phyloP scores from a whole-genome alignment of 768 basidiomycete genomes.

The Trichaptum fuscoviolaceum region DNA sequence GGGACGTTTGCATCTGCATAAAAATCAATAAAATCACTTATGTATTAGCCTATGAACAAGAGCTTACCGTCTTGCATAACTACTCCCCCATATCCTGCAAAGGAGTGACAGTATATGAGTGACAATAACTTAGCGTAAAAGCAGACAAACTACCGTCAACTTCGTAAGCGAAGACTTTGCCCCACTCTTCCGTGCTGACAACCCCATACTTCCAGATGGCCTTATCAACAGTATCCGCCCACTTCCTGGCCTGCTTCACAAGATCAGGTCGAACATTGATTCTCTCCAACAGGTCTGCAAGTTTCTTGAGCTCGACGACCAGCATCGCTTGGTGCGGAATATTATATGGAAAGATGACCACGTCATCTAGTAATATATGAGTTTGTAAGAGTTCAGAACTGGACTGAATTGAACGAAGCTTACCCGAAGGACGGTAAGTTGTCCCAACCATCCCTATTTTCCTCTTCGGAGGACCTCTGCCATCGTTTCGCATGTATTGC shows the following conservation, averaged over 20 bases:
- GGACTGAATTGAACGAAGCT: neutral
- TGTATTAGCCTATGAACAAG: neutral
- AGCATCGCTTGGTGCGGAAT: constrained; percentile 5
- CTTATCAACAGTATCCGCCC: neutral
- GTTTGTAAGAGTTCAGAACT: neutral
- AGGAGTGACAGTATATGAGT: neutral
- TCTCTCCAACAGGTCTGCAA: neutral
- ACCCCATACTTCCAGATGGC: constrained; percentile 2
- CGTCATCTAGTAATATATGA: neutral
- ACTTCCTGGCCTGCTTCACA: neutral
- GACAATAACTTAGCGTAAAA: neutral
- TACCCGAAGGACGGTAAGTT: constrained; percentile 4
- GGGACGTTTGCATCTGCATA: neutral
- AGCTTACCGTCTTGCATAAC: neutral
- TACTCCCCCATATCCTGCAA: neutral
- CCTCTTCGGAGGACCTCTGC: neutral
- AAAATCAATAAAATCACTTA: neutral
- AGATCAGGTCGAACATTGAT: neutral
- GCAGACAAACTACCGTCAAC: neutral
- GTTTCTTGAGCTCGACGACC: constrained; percentile 3
- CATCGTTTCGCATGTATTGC: constrained; percentile 3
- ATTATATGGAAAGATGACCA: constrained; percentile 3
- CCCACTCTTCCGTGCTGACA: constrained; percentile 1
- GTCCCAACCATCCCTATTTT: constrained; percentile 4
- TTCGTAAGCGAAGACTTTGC: constrained; percentile 3